Base-by-base conservation (phyloP, 2,329 filamentous ascomycete species). In the Sclerotinia nivalis region DNA sequence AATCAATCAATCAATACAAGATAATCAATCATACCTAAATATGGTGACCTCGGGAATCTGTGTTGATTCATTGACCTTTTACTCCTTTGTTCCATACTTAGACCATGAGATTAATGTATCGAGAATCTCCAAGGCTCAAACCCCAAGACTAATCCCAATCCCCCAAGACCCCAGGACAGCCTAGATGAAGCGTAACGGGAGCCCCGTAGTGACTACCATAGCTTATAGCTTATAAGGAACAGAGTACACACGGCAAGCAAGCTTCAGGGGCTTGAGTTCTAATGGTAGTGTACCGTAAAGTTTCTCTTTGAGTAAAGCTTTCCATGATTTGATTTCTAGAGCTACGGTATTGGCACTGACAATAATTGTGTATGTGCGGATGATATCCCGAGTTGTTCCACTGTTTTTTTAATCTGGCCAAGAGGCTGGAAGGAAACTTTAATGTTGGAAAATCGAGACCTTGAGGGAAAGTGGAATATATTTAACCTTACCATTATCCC, bases 361-460 rank as follows among this genome's bases (percentile, higher is more conserved):
- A 20, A 10, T 20, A 2, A n/a, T 15, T 18, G 2, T 20, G 10
- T 3, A 31, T 54, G 25, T 18, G 5, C 31, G 54, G 54, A 37
- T 56, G 20, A 37, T 37, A 56, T 56, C 20, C 54, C 54, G 54
- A 56, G 54, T 37, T 56, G 54, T 37, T 56, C 54, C 22, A 40
- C 54, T 56, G 31, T 28, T 56, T 56, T 37, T 10, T 37, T 37
- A 3, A 22, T 56, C 12, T n/a, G 13, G 54, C 20, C 34, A 43
- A 43, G 40, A 43, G 54, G 54, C 13, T 56, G 54, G 31, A 56
- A 56, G 31, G 54, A 37, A 22, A 37, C 34, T 28, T 37, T 37
- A 37, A 56, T 34, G 9, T 37, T 43, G 12, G 40, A 15, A 43
- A 8, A 43, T 43, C 40, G 40, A 43, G 40, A 43, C 40, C 13